A percentile compares a stretch with the other conserved stretches of the same genome.
phyloP scores from a whole-genome alignment of 305 asterid species.

The Andrographis paniculata region DNA sequence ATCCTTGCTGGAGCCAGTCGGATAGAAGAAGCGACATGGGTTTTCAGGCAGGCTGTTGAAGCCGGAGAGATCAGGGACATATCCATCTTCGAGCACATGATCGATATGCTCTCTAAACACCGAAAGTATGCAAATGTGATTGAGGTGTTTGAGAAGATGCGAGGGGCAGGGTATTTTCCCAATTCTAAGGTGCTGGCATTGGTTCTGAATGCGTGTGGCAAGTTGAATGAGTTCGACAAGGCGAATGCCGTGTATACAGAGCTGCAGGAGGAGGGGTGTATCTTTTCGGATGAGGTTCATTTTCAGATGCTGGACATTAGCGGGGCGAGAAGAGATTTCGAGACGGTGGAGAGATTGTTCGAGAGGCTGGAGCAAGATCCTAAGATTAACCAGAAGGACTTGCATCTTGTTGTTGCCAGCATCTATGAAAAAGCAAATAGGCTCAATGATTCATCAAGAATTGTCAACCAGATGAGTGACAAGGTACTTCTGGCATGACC shows the following conservation, averaged over 20 bases:
- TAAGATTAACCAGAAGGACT: conserved; percentile 66
- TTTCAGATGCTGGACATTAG: conserved; percentile 81
- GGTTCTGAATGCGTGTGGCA: conserved; percentile 74
- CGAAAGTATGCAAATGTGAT: conserved; percentile 51
- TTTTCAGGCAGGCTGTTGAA: conserved; percentile 70
- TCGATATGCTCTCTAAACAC: conserved; percentile 58
- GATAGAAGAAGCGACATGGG: conserved; percentile 91
- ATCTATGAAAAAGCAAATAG: conserved; percentile 75
- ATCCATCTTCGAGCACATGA: conserved; percentile 57
- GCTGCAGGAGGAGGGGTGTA: conserved; percentile 70
- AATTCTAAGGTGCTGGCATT: conserved; percentile 50
- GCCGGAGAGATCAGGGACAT: conserved; percentile 71
- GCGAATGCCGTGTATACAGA: conserved; percentile 55
- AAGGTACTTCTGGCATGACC: conserved; percentile 25
- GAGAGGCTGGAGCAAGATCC: conserved; percentile 44
- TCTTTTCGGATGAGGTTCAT: conserved; percentile 67
- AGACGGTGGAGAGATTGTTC: conserved; percentile 47
- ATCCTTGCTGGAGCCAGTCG: conserved; percentile 86
- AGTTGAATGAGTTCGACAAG: conserved; percentile 56
- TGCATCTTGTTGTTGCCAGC: conserved; percentile 70
- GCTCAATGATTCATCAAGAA: conserved; percentile 60
- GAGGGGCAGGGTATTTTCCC: conserved; percentile 57
- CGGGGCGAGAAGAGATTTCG: conserved; percentile 59
- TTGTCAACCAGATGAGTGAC: conserved; percentile 56
- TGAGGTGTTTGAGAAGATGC: conserved; percentile 80